Percentiles rank a stretch among this genome's conserved stretches.
These are phyloP conservation scores for Blastobotrys capitulatus DNA, from an alignment of 1,139 yeast genomes.

Conservation along the genomic window DNA sequence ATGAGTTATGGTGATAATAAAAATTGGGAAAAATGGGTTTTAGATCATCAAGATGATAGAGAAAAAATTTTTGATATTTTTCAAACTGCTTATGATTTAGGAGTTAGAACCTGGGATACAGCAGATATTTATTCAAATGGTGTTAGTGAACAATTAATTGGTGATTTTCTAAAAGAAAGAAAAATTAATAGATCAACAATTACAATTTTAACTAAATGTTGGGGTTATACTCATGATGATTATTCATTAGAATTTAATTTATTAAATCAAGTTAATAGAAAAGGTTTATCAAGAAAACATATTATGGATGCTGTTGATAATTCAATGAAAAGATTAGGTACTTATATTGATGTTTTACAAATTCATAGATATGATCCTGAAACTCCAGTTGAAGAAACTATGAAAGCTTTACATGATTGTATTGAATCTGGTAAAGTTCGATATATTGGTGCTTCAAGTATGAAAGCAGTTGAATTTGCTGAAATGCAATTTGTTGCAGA, in stretches of 20 bases:
- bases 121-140: conserved; percentile 49
- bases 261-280: conserved; percentile 34
- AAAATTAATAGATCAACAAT: conserved; percentile 43
- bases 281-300: conserved; percentile 45
- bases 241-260: conserved; percentile 29
- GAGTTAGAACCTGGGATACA: conserved; percentile 53
- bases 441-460: conserved; percentile 55
- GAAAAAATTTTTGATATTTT: conserved; percentile 38
- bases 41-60: conserved; percentile 34
- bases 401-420: conserved; percentile 52
- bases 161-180: conserved; percentile 41
- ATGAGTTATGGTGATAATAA: conserved; percentile 47
- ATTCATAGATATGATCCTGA: conserved; percentile 52
- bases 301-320: conserved; percentile 47
- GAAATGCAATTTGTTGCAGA: conserved; percentile 51
- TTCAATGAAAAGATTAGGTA: conserved; percentile 52
- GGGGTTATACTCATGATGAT: conserved; percentile 49
- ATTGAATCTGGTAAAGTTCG: conserved; percentile 45
- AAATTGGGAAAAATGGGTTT: conserved; percentile 45
- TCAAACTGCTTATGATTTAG: conserved; percentile 46
- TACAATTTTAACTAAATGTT: conserved; percentile 44
- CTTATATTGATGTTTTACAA: conserved; percentile 74
- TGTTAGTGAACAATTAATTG: conserved; percentile 38
- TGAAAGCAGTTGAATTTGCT: conserved; percentile 42
- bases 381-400: conserved; percentile 42